A percentile compares a stretch with the other conserved stretches of the same genome.
Evolutionary conservation across 495 filamentous ascomycete species (phyloP).

Genomic region (Bombardia bombarda): DNA sequence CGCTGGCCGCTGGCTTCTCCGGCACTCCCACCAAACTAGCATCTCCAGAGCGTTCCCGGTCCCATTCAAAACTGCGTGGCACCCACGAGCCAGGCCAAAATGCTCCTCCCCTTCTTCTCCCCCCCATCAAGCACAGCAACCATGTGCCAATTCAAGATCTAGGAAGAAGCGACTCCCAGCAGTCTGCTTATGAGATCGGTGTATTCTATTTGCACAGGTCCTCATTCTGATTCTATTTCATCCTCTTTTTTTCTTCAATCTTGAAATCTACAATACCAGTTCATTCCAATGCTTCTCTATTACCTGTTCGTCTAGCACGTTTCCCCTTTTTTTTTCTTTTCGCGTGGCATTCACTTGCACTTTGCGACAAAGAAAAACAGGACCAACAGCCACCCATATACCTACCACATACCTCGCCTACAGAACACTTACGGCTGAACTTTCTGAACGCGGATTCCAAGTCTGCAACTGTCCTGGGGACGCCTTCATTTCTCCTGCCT

Average conservation of each 20-base stretch:
- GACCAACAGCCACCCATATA: constrained; percentile 15
- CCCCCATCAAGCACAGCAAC: constrained; percentile 37
- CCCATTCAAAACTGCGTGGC: constrained; percentile 38
- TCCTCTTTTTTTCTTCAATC: too few species aligned
- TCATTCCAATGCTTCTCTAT: too few species aligned
- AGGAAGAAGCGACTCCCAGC: constrained; percentile 39
- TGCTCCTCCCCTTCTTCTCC: constrained; percentile 22
- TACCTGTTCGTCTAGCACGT: constrained; percentile 23
- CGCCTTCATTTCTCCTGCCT: not conserved
- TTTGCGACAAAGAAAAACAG: constrained; percentile 29
- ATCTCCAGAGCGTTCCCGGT: constrained; percentile 7
- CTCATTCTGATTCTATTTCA: constrained; percentile 9
- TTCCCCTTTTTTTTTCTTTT: constrained; percentile 25
- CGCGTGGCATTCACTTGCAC: constrained; percentile 43
- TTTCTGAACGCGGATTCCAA: not conserved
- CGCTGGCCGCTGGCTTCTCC: constrained; percentile 3
- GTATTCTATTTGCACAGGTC: constrained; percentile 15
- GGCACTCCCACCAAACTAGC: constrained; percentile 7
- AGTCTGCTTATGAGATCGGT: constrained; percentile 39
- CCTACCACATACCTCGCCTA: constrained; percentile 5
- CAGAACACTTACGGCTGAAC: not conserved
- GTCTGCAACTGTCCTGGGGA: constrained; percentile 6
- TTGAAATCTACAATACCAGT: too few species aligned
- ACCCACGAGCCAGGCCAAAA: constrained; percentile 27
- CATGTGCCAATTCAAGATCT: constrained; percentile 42